Evolutionary conservation across 2,329 filamentous ascomycete species (phyloP).

Genomic region (Aspergillus nomiae): DNA sequence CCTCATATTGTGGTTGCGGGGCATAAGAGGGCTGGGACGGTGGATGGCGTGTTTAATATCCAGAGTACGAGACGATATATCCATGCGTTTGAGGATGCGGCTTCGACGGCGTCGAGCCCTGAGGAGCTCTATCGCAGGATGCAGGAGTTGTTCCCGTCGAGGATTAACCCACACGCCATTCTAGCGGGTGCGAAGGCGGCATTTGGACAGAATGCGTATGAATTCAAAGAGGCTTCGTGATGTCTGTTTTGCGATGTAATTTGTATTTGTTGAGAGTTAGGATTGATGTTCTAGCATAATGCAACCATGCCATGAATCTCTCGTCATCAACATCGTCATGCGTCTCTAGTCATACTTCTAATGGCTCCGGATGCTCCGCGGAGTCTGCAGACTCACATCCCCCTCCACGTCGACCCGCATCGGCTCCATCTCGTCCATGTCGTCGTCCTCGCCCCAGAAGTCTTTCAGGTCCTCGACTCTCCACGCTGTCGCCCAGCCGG

Average conservation of each 20-base stretch:
- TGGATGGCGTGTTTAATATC: background rate
- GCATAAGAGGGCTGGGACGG: background rate
- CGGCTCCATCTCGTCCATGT: conserved; percentile 6
- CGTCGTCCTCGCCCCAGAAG: conserved; percentile 51
- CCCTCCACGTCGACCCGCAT: conserved; percentile 10
- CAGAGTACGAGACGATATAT: background rate
- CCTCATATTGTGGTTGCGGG: conserved; percentile 33
- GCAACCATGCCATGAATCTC: background rate
- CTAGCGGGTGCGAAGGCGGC: background rate
- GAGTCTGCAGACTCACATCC: conserved; percentile 6
- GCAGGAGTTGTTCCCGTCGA: background rate
- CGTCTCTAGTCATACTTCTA: background rate
- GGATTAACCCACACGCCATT: background rate
- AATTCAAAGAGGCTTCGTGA: background rate
- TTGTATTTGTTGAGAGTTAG: too few relatives aligned
- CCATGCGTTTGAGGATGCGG: background rate
- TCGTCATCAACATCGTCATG: background rate
- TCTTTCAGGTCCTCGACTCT: conserved; percentile 55
- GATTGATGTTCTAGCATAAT: background rate
- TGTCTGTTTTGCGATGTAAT: too few relatives aligned
- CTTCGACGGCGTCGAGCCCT: background rate
- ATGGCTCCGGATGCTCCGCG: background rate
- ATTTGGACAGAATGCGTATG: background rate
- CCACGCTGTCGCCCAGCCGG: conserved; percentile 58
- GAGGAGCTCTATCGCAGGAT: background rate